Conservation (phyloP, 2,329 filamentous ascomycete genomes). For the Penicillium sp. region DNA sequence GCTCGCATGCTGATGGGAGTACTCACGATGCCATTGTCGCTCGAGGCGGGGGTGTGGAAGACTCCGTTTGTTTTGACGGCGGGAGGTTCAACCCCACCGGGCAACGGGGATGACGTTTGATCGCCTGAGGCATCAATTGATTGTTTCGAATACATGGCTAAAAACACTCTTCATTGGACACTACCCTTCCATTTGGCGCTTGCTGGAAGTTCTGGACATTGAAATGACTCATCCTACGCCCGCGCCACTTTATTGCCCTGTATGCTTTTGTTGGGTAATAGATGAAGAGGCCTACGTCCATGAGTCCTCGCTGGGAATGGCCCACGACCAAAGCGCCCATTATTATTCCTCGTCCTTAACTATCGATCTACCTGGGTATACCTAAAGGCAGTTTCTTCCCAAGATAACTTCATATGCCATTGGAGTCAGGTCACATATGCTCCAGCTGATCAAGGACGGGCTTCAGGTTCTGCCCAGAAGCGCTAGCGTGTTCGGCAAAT, state of each 20-base stretch:
- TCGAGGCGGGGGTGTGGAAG: conserved; percentile 9
- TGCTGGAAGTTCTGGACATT: background rate
- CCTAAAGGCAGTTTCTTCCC: background rate
- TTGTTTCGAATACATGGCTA: background rate
- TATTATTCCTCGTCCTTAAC: background rate
- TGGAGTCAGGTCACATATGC: conserved; percentile 15
- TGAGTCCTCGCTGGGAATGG: background rate
- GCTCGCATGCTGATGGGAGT: background rate
- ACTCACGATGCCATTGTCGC: conserved; percentile 37
- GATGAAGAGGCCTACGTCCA: background rate
- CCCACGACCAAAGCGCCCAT: background rate
- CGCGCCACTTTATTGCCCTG: background rate
- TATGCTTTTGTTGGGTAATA: background rate
- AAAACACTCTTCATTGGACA: background rate
- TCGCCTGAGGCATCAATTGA: conserved; percentile 24
- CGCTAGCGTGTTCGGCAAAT: conserved; percentile 20
- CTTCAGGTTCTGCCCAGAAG: conserved; percentile 12
- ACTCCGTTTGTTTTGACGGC: conserved; percentile 29
- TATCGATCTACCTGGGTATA: background rate
- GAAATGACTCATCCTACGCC: background rate
- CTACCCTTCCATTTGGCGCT: background rate
- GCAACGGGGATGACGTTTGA: conserved; percentile 31
- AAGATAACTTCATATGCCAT: background rate
- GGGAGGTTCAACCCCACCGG: conserved; percentile 26
- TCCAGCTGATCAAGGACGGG: conserved; percentile 16